Percentiles rank a stretch among this genome's conserved stretches.
Conservation (phyloP, 768 basidiomycete species). For the Phallus indusiatus region DNA sequence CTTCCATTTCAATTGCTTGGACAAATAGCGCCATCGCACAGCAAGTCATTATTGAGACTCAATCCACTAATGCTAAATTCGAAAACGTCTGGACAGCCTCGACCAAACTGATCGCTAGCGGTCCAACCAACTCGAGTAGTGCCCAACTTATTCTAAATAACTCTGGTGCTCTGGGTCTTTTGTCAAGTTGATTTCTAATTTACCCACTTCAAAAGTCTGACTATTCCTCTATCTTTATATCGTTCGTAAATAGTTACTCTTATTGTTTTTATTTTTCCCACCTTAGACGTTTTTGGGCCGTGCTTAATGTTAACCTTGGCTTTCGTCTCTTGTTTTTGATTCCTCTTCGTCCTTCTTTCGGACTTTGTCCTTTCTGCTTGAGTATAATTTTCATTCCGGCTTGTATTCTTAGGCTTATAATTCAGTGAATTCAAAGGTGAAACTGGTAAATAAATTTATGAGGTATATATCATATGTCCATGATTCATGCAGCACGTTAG, state of each 20-base stretch:
- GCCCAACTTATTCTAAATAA: not conserved
- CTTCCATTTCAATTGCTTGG: constrained; percentile 34
- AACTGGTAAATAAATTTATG: too few relatives aligned
- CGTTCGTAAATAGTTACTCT: not conserved
- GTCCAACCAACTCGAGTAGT: constrained; percentile 7
- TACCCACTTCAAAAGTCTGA: not conserved
- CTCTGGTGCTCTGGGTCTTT: not conserved
- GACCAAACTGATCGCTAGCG: constrained; percentile 12
- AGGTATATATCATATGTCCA: too few relatives aligned
- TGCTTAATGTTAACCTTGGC: too few relatives aligned
- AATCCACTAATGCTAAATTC: constrained; percentile 34
- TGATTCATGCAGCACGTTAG: too few relatives aligned
- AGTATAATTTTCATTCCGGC: too few relatives aligned
- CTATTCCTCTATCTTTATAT: not conserved
- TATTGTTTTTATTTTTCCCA: not conserved
- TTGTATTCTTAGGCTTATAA: too few relatives aligned
- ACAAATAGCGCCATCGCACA: constrained; percentile 41
- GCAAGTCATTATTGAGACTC: constrained; percentile 39
- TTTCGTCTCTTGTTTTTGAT: not conserved
- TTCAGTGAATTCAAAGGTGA: too few relatives aligned
- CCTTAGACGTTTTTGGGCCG: not conserved
- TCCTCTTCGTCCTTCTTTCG: not conserved
- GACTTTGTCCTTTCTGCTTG: too few relatives aligned
- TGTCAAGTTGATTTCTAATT: not conserved
- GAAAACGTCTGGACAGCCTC: constrained; percentile 43